A percentile compares a stretch with the other conserved stretches of the same genome.
Evolutionary conservation across 106 monocot species (phyloP).

Genomic region (Xerophyta viscosa): DNA sequence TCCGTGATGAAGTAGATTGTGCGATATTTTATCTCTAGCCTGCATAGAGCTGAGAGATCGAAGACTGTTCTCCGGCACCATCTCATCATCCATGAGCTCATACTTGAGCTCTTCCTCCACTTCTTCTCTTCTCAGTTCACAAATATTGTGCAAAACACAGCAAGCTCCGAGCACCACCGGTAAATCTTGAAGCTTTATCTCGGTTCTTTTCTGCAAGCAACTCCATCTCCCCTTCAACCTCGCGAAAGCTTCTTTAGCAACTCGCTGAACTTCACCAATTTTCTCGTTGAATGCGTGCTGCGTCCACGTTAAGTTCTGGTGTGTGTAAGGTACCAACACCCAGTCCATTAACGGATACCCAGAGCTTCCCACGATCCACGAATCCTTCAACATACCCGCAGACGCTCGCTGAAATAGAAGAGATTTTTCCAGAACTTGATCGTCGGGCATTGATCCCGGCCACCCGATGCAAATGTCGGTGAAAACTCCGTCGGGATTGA

Average conservation of each 20-base stretch:
- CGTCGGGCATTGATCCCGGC: slow-evolving; percentile 49
- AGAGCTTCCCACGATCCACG: slow-evolving; percentile 58
- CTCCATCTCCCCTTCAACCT: slow-evolving; percentile 77
- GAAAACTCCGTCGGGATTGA: slow-evolving; percentile 41
- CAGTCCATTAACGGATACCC: slow-evolving; percentile 78
- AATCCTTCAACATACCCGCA: slow-evolving; percentile 15
- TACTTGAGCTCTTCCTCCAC: slow-evolving; percentile 29
- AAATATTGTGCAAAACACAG: slow-evolving; percentile 88
- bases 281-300: slow-evolving; percentile 85
- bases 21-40: slow-evolving; percentile 67
- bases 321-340: slow-evolving; percentile 73
- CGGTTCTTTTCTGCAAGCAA: slow-evolving; percentile 92
- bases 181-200: slow-evolving; percentile 79
- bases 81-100: slow-evolving; percentile 64
- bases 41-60: slow-evolving; percentile 37
- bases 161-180: slow-evolving; percentile 84
- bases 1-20: slow-evolving; percentile 67
- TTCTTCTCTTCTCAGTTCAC: slow-evolving; percentile 58
- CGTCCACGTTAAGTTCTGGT: slow-evolving; percentile 83
- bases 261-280: slow-evolving; percentile 47
- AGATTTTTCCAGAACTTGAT: slow-evolving; percentile 43
- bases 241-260: slow-evolving; percentile 56
- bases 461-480: slow-evolving; percentile 56
- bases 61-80: slow-evolving; percentile 54
- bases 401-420: slow-evolving; percentile 17